A percentile compares a stretch with the other conserved stretches of the same genome.
Evolutionary conservation across 345 rosid species (phyloP).

Genomic region (Litchi chinensis): DNA sequence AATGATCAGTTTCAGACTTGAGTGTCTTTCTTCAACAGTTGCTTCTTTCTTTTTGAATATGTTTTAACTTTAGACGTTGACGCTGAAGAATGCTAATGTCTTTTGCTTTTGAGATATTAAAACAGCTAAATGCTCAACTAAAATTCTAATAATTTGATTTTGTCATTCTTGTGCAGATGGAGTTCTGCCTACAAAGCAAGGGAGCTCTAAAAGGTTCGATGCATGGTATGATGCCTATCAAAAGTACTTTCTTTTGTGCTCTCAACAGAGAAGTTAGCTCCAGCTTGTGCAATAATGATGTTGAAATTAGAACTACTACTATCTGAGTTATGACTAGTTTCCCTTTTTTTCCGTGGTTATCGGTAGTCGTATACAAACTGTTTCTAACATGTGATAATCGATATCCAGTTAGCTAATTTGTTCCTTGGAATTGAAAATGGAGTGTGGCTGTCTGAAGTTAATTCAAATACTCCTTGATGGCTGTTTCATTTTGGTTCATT

Average conservation of each 20-base stretch:
- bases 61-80: not conserved
- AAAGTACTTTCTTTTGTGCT: not conserved
- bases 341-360: too few relatives aligned
- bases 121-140: not conserved
- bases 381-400: not conserved
- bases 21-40: not conserved
- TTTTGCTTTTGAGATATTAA: not conserved
- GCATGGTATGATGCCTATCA: not conserved
- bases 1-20: not conserved
- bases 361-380: not conserved
- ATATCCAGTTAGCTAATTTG: not conserved
- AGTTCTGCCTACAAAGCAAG: not conserved
- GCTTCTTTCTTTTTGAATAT: not conserved
- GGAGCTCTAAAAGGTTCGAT: not conserved
- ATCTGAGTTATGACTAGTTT: not conserved
- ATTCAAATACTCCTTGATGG: not conserved
- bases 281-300: not conserved
- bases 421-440: not conserved
- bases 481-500: not conserved
- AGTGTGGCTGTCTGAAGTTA: not conserved
- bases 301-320: not conserved
- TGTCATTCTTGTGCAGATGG: slow-evolving; percentile 4
- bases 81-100: not conserved
- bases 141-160: not conserved
- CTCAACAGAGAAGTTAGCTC: not conserved